Base-by-base conservation (phyloP, 192 early-diverging fungal species). In the Pilaira anomala region DNA sequence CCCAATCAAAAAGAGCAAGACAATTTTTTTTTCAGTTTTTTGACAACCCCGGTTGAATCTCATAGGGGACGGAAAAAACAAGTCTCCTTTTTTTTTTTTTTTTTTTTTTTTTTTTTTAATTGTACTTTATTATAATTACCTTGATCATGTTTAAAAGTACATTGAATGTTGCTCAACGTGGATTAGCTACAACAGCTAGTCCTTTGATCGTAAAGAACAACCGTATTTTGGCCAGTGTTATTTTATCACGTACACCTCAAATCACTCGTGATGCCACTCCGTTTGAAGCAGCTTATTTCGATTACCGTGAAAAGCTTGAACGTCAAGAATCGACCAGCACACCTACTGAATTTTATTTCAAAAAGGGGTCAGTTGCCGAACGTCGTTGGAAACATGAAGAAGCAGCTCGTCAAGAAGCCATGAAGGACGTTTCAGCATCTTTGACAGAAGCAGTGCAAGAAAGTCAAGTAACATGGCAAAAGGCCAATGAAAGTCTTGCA, bases 341-440 rank as follows among this genome's bases (percentile, higher is more conserved):
- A 67, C 70, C 85, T 11, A 63, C 76, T 13, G 83, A 83, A 9
- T 90, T 91, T 60, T 90, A 90, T 74, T 91, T 90, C 74, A 91
- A 91, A 71, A 87, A 87, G 73, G 91, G 91, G 13, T 83, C 83
- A 14, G 66, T 85, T 19, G 85, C 84, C 18, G 89, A 93, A 69
- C 67, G 77, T 51, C 74, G 78, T 4, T 88, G 84, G 82, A 75
- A 83, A 33, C 76, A 78, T 39, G 71, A 78, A 36, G 76, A 78
- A 45, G 65, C 63, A 50, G 78, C 62, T 8, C 60, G 75, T 48
- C 29, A 67, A 22, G 53, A 39, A 36, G 69, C 67, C 6, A 71
- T 68, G 68, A 52, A 50, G 12, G 49, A 69, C 41, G 41, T 51
- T 3, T n/a, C 48, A 2, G 25, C 28, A 3, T 63, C 66, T 2